Evolutionary conservation across 805 yeast genomes (phyloP).

Genomic region (Phaffomyces antillensis): DNA sequence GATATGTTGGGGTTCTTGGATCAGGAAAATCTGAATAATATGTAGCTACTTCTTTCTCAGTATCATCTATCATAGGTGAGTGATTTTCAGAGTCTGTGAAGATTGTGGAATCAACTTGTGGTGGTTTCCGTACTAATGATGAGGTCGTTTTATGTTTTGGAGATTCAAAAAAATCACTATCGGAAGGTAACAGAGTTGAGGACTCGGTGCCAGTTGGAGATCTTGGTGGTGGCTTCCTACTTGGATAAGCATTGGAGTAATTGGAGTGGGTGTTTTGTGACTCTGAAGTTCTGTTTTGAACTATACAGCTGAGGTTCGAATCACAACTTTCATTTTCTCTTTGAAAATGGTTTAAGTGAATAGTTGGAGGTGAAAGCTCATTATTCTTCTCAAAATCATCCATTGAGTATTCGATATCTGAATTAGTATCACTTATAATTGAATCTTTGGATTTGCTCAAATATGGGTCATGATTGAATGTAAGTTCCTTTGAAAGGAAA

Average conservation of each 20-base stretch:
- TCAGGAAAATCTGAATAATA: constrained; percentile 13
- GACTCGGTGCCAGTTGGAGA: constrained; percentile 9
- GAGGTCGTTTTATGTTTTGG: constrained; percentile 12
- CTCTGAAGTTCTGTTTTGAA: no score
- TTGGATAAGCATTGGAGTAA: not conserved
- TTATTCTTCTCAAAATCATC: no score
- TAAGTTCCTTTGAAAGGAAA: no score
- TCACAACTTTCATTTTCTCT: no score
- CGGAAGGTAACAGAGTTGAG: not conserved
- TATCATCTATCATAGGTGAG: not conserved
- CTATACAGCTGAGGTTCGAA: no score
- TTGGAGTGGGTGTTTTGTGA: not conserved
- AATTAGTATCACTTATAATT: no score
- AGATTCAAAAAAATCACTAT: not conserved
- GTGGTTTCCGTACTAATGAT: constrained; percentile 18
- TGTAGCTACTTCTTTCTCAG: constrained; percentile 16
- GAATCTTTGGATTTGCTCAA: no score
- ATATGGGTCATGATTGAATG: no score
- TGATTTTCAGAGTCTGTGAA: constrained; percentile 5
- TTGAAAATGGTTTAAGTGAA: no score
- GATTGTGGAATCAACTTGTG: constrained; percentile 2
- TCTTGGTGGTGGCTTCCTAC: constrained; percentile 21
- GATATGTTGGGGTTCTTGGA: not conserved
- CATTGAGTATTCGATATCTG: no score
- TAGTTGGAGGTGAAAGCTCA: no score